phyloP scores from a whole-genome alignment of 176 grass and related monocot species.

The Lolium perenne region DNA sequence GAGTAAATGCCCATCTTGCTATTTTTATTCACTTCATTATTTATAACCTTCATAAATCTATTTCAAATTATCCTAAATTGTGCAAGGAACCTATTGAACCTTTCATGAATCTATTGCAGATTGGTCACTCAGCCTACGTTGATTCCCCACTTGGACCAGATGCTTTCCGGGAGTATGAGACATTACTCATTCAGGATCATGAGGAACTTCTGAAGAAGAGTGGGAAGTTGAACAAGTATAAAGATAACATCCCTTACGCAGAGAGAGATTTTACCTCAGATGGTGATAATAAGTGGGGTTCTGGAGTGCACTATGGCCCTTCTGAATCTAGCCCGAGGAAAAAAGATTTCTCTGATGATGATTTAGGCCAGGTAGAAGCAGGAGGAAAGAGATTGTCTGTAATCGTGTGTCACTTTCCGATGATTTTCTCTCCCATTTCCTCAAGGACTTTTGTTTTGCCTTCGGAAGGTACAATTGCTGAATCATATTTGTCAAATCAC shows the following conservation, averaged over 20 bases:
- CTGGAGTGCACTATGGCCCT: conserved; percentile 51
- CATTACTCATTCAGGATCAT: conserved; percentile 86
- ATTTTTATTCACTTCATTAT: conserved; percentile 8
- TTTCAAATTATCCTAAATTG: background rate
- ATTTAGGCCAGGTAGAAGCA: conserved; percentile 44
- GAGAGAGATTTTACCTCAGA: conserved; percentile 48
- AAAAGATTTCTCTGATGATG: conserved; percentile 48
- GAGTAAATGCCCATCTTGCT: conserved; percentile 27
- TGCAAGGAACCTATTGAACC: conserved; percentile 19
- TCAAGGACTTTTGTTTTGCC: conserved; percentile 82
- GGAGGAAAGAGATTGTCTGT: conserved; percentile 57
- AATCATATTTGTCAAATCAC: conserved; percentile 71
- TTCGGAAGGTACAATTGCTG: conserved; percentile 78
- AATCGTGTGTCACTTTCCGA: conserved; percentile 81
- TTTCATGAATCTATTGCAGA: conserved; percentile 54
- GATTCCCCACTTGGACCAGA: conserved; percentile 96
- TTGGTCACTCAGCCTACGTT: conserved; percentile 73
- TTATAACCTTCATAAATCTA: conserved; percentile 6
- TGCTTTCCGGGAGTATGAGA: conserved; percentile 91
- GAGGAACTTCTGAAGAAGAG: conserved; percentile 77
- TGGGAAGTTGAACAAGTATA: conserved; percentile 51
- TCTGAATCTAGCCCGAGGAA: conserved; percentile 49
- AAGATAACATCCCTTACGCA: conserved; percentile 23
- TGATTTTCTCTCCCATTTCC: conserved; percentile 88
- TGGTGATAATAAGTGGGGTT: conserved; percentile 45